phyloP scores from a whole-genome alignment of 192 early-diverging fungal genomes.

The Coemansia reversa region DNA sequence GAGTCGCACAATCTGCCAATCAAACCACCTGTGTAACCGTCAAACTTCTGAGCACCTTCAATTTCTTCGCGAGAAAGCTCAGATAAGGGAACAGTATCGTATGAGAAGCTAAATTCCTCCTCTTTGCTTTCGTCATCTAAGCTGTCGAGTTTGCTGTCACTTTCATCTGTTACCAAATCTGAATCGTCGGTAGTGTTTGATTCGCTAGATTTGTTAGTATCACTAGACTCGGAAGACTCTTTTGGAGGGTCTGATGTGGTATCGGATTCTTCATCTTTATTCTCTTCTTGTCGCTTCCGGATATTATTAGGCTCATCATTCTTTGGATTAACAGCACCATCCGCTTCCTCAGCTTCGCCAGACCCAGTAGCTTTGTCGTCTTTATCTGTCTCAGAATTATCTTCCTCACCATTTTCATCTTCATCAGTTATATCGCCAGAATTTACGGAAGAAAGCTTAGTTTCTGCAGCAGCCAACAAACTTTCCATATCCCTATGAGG shows the following conservation, averaged over 20 bases:
- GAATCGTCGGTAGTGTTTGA: neutral
- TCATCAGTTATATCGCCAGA: neutral
- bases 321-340: neutral
- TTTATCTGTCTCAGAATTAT: neutral
- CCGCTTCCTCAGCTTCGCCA: neutral
- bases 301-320: neutral
- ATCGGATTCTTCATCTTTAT: neutral
- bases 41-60: constrained; percentile 32
- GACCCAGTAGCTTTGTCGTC: neutral
- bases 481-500: constrained; percentile 4
- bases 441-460: neutral
- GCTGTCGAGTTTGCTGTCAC: constrained; percentile 5
- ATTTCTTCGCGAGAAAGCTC: constrained; percentile 29
- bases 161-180: neutral
- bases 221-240: neutral
- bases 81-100: constrained; percentile 15
- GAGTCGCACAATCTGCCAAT: constrained; percentile 39
- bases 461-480: neutral
- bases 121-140: constrained; percentile 7
- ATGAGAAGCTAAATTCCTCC: neutral
- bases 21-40: constrained; percentile 51
- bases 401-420: neutral
- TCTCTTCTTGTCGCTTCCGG: neutral
- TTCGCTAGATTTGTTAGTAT: neutral
- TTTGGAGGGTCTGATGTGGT: neutral